Conservation (phyloP, 768 basidiomycete species). For the Tylopilus balloui region DNA sequence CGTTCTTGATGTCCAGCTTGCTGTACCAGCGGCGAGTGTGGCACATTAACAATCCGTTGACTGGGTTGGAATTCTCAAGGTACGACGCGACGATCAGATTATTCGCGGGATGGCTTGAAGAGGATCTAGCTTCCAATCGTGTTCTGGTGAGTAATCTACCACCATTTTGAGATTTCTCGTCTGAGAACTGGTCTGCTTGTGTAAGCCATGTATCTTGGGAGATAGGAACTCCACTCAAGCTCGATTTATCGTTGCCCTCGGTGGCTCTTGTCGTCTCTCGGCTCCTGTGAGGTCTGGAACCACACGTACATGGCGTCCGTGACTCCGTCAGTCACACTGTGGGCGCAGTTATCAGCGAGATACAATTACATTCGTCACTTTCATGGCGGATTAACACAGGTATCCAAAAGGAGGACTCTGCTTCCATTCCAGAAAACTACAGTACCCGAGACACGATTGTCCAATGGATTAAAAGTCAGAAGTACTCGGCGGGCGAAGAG, state of each 20-base stretch:
- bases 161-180: too few relatives aligned
- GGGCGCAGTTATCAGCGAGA: background rate
- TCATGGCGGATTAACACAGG: constrained; percentile 11
- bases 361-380: background rate
- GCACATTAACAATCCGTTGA: constrained; percentile 3
- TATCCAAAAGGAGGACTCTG: background rate
- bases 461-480: constrained; percentile 1
- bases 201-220: constrained; percentile 6
- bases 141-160: background rate
- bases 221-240: background rate
- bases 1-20: constrained; percentile 10
- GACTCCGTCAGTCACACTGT: background rate
- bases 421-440: background rate
- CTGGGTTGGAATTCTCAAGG: constrained; percentile 9
- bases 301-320: background rate
- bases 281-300: background rate
- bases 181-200: background rate
- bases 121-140: background rate
- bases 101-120: constrained; percentile 5
- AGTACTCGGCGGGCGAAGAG: background rate
- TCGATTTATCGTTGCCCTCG: constrained; percentile 7
- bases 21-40: constrained; percentile 7
- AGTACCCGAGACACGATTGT: background rate
- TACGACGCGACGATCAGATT: constrained; percentile 2
- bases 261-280: background rate